Base-by-base conservation (phyloP, 2,329 filamentous ascomycete species). In the Ascochyta lentis region DNA sequence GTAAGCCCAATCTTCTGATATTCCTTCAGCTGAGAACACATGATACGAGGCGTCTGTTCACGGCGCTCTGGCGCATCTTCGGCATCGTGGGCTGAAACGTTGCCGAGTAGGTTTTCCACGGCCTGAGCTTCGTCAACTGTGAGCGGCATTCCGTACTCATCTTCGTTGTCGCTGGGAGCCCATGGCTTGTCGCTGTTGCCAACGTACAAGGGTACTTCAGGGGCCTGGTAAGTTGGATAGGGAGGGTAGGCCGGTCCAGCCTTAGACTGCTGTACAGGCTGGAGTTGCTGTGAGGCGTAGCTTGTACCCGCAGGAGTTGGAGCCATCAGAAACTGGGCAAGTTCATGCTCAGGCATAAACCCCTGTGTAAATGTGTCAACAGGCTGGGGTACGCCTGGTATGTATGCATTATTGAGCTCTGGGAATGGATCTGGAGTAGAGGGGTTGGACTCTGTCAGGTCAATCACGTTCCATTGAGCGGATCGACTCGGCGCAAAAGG, bases 1-100 rank as follows among this genome's bases (percentile, higher is more conserved):
- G 86, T 83, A 34, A 94, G 73, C 3, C 89, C 91, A 16, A 94
- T 79, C 65, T 90, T 88, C 70, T 97, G 93, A 67, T 96, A 92
- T 41, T 89, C 86, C 77, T 95, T 92, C 8, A 97, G 79, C 0
- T 83, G 79, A 54, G 85, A 86, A 55, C 81, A 85, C 68, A 96
- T 83, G 1, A 83, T 87, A 38, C 83, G 81, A 0, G 91, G 91
- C 0, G 89, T 92, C 23, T 84, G 84, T 54, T 89, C 86, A 15
- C 88, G 83, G 47, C 87, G 81, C 50, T 87, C 82, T 1, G 75
- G 75, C 38, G 78, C 66, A 15, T 79, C 76, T 35, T 73, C 70
- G 8, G 78, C 75, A 29, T 68, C 67, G 40, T 70, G 65, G 6
- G 62, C 63, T 48, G 67, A 58, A 31, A 75, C 71, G 31, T 69